Conservation (phyloP, 75 land plant species). For the Pseudotsuga menziesii region DNA sequence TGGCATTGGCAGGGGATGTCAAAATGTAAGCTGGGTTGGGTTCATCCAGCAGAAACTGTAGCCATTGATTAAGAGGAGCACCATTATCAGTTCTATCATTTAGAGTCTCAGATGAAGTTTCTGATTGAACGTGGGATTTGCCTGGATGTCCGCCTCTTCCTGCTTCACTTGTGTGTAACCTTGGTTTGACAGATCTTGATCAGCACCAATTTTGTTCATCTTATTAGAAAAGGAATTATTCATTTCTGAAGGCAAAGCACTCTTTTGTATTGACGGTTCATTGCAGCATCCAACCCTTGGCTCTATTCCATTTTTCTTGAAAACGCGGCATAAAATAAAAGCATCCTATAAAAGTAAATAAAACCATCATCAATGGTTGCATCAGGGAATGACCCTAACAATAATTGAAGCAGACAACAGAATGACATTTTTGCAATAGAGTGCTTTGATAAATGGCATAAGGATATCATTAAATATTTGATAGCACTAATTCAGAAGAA, state of each 20-base stretch:
- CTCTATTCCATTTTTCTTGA: conserved; percentile 3
- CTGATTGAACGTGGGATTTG: background rate
- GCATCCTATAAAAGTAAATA: conserved; percentile 6
- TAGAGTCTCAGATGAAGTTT: background rate
- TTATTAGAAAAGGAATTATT: background rate
- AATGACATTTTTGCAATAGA: background rate
- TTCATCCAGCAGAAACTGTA: too few species aligned
- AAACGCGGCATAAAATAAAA: conserved; percentile 10
- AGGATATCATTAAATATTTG: background rate
- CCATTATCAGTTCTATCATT: background rate
- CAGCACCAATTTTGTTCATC: too few species aligned
- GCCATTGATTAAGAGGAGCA: background rate
- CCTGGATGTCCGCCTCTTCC: too few species aligned
- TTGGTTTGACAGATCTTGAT: too few species aligned
- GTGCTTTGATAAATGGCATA: background rate
- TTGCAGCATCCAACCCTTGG: conserved; percentile 9
- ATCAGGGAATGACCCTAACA: background rate
- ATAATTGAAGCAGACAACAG: background rate
- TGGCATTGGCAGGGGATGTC: too few species aligned
- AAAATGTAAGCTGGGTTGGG: background rate
- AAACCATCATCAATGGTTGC: background rate
- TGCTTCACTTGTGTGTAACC: too few species aligned
- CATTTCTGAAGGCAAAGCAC: too few species aligned
- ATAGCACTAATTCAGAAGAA: background rate
- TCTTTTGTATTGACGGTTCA: background rate